These are phyloP conservation scores for Xylaria sp. DNA, from an alignment of 2,329 filamentous ascomycete species.

Conservation along the genomic window DNA sequence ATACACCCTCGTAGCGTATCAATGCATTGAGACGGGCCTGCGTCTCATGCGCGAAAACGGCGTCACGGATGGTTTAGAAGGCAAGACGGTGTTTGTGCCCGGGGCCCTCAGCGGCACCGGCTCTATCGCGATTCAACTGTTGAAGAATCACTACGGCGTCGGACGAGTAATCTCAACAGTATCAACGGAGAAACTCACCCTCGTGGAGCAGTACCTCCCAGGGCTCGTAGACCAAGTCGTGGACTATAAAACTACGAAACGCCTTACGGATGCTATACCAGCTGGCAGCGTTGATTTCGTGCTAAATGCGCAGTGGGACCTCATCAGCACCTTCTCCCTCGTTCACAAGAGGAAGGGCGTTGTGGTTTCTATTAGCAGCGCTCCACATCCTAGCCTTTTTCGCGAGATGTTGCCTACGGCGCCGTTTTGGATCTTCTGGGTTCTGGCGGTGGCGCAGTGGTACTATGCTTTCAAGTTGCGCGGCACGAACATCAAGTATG, in stretches of 20 bases:
- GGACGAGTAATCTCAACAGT: constrained; percentile 56
- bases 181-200: constrained; percentile 56
- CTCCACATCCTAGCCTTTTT: constrained; percentile 43
- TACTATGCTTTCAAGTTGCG: constrained; percentile 50
- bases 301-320: constrained; percentile 53
- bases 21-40: constrained; percentile 50
- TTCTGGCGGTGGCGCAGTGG: constrained; percentile 24
- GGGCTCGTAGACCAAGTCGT: constrained; percentile 56
- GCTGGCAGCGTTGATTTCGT: constrained; percentile 55
- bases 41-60: constrained; percentile 41
- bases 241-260: constrained; percentile 53
- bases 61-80: constrained; percentile 46
- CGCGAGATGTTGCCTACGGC: constrained; percentile 42
- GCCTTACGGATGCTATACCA: constrained; percentile 46
- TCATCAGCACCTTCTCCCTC: constrained; percentile 48
- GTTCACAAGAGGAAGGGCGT: constrained; percentile 46
- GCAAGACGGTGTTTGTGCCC: constrained; percentile 58
- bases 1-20: constrained; percentile 48
- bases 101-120: constrained; percentile 57
- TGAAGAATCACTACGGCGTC: constrained; percentile 56
- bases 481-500: constrained; percentile 52
- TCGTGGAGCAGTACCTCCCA: constrained; percentile 49
- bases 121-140: constrained; percentile 53
- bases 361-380: constrained; percentile 49
- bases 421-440: constrained; percentile 46